These are phyloP conservation scores for Syzygium grande DNA, from an alignment of 345 rosid genomes.

Conservation along the genomic window DNA sequence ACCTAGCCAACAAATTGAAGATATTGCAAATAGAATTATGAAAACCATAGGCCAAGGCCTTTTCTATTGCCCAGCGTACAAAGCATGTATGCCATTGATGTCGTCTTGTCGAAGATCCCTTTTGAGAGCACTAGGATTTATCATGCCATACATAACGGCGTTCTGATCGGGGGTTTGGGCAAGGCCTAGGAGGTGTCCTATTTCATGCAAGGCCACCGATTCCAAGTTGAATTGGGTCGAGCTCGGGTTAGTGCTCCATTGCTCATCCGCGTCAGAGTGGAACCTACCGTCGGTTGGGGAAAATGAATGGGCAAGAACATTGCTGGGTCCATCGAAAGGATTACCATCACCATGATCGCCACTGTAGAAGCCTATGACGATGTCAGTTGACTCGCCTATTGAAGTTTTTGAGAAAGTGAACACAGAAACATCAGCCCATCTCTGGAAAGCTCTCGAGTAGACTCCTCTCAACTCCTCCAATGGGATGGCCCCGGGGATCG, in stretches of 20 bases:
- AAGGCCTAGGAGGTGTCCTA: conserved; percentile 2
- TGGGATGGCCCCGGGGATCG: neutral
- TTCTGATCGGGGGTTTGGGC: neutral
- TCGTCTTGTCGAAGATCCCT: neutral
- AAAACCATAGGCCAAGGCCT: neutral
- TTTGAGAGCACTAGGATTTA: neutral
- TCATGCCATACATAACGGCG: neutral
- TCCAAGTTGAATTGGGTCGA: neutral
- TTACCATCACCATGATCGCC: neutral
- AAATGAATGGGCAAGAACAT: neutral
- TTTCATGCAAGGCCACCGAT: conserved; percentile 1
- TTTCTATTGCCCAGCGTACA: neutral
- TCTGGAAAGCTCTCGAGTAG: conserved; percentile 12
- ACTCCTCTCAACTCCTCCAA: neutral
- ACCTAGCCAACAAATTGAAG: neutral
- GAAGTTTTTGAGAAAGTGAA: conserved; percentile 6
- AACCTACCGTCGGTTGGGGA: neutral
- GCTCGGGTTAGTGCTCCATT: neutral
- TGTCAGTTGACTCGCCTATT: neutral
- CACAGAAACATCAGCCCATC: conserved; percentile 9
- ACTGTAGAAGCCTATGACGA: neutral
- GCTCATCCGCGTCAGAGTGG: neutral
- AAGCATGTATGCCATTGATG: neutral
- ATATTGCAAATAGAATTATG: neutral
- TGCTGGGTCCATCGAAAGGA: neutral